Conservation (phyloP, 2,329 filamentous ascomycete species). For the Septoria petroselini region DNA sequence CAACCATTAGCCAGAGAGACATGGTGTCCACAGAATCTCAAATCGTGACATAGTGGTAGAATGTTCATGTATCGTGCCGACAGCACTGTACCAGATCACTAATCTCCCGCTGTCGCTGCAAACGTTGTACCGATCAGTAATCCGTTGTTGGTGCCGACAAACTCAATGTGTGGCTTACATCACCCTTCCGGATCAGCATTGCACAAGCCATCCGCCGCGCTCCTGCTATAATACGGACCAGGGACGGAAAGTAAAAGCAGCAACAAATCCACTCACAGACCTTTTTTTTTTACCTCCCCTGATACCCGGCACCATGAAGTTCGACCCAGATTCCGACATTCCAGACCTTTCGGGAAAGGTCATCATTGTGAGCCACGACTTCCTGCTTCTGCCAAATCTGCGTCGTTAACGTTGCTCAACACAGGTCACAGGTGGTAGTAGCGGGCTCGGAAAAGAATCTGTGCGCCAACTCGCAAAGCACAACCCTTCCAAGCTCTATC, state of each 20-base stretch:
- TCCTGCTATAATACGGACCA: neutral
- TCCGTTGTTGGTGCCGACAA: neutral
- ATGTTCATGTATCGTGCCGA: too few relatives aligned
- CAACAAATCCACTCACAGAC: neutral
- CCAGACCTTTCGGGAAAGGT: slow-evolving; percentile 43
- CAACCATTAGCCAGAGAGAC: too few relatives aligned
- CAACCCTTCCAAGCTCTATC: slow-evolving; percentile 52
- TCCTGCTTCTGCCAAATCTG: too few relatives aligned
- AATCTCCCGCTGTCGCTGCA: too few relatives aligned
- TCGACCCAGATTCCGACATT: slow-evolving; percentile 38
- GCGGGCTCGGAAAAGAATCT: slow-evolving; percentile 39
- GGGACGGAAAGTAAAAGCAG: neutral
- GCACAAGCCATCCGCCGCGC: neutral
- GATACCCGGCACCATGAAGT: neutral
- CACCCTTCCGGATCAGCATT: neutral
- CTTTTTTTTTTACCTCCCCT: neutral
- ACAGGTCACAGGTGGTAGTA: slow-evolving; percentile 43
- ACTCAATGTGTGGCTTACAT: neutral
- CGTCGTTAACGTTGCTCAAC: too few relatives aligned
- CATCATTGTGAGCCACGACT: slow-evolving; percentile 29
- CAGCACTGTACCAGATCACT: too few relatives aligned
- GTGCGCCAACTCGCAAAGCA: slow-evolving; percentile 50
- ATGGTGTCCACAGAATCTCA: too few relatives aligned
- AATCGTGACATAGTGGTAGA: too few relatives aligned
- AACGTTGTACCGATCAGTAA: neutral